Evolutionary conservation across 176 grass and related monocot genomes (phyloP).

Genomic region (Themeda triandra): DNA sequence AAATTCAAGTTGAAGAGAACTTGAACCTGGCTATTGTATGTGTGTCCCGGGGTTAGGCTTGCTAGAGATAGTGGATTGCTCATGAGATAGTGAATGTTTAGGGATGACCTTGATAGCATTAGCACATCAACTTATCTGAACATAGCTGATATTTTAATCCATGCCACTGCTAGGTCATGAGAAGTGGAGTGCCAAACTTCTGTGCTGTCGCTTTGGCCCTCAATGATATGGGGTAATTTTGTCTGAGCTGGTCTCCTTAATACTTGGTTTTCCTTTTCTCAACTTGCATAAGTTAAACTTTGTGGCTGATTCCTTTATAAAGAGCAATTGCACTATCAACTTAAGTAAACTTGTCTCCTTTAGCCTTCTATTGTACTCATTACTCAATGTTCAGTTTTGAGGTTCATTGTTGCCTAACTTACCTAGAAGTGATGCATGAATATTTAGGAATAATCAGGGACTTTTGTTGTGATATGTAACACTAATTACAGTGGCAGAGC

Average conservation of each 20-base stretch:
- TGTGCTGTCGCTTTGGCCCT: conserved; percentile 96
- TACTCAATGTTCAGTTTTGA: background rate
- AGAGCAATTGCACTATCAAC: background rate
- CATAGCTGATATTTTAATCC: conserved; percentile 33
- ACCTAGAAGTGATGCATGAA: background rate
- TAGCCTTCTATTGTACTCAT: background rate
- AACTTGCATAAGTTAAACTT: background rate
- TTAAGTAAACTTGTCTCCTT: background rate
- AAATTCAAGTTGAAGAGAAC: too few relatives aligned
- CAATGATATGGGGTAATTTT: conserved; percentile 79
- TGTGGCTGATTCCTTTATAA: background rate
- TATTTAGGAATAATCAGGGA: background rate
- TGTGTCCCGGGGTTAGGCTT: too few relatives aligned
- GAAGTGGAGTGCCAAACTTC: conserved; percentile 94
- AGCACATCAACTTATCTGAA: conserved; percentile 7
- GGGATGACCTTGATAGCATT: background rate
- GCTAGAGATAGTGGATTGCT: background rate
- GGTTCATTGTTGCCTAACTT: background rate
- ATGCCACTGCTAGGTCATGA: conserved; percentile 62
- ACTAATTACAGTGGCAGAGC: too few relatives aligned
- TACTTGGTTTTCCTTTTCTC: background rate
- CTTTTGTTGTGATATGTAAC: background rate
- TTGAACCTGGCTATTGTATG: too few relatives aligned
- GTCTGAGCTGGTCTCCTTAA: conserved; percentile 12
- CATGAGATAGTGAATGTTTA: background rate